A percentile compares a stretch with the other conserved stretches of the same genome.
phyloP scores from a whole-genome alignment of 2,329 filamentous ascomycete species.

The Reticulascus tulasneorum region DNA sequence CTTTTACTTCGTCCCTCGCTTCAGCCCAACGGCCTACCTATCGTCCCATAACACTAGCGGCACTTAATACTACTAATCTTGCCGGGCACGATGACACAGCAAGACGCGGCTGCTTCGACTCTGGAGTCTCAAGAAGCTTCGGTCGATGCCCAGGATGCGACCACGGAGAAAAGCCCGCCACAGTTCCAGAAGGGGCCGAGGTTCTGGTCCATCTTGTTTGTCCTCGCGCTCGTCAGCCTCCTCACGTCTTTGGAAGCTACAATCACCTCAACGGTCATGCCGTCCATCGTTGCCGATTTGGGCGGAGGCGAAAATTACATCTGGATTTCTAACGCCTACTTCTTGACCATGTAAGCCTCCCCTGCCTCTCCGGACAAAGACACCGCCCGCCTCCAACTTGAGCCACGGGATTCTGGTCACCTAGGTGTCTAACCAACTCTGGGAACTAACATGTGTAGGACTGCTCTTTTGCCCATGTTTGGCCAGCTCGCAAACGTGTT shows the following conservation, averaged over 20 bases:
- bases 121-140: conserved; percentile 2
- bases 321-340: conserved; percentile 16
- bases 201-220: conserved; percentile 19
- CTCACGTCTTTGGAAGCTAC: conserved; percentile 21
- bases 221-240: conserved; percentile 17
- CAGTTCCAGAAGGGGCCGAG: neutral
- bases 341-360: neutral
- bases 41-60: too few species aligned
- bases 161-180: conserved; percentile 2
- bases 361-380: too few species aligned
- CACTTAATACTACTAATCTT: neutral
- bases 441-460: conserved; percentile 10
- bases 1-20: too few species aligned
- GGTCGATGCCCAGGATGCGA: conserved; percentile 2
- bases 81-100: conserved; percentile 1
- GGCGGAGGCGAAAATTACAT: conserved; percentile 17
- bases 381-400: too few species aligned
- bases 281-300: conserved; percentile 18
- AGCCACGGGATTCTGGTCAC: too few species aligned
- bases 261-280: conserved; percentile 26
- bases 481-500: conserved; percentile 21
- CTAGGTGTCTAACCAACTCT: neutral
- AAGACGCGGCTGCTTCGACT: conserved; percentile 3
- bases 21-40: too few species aligned
- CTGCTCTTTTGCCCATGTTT: conserved; percentile 17